Conservation (phyloP, 352 stramenopile species). For the Elongisporangium prolatum region DNA sequence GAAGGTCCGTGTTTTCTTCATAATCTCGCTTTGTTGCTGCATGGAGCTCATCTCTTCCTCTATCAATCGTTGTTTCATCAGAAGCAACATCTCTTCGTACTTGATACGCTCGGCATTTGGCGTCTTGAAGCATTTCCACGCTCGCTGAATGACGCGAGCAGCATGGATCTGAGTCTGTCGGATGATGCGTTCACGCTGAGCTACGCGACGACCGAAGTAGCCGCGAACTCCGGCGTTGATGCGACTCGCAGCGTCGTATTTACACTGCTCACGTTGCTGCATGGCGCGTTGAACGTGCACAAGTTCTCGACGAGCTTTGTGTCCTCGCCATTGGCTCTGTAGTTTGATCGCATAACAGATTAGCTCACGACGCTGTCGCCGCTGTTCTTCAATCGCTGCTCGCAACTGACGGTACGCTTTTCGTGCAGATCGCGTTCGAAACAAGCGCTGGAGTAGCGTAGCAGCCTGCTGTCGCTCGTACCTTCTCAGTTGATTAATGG, state of each 20-base stretch:
- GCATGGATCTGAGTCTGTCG: slow-evolving; percentile 30
- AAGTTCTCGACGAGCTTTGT: slow-evolving; percentile 34
- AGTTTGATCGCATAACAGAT: slow-evolving; percentile 43
- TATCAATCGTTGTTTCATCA: slow-evolving; percentile 42
- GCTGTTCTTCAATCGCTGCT: slow-evolving; percentile 38
- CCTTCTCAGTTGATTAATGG: slow-evolving; percentile 49
- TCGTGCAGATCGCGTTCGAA: slow-evolving; percentile 45
- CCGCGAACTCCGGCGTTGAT: slow-evolving; percentile 63
- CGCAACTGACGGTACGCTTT: slow-evolving; percentile 45
- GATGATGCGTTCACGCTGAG: slow-evolving; percentile 27
- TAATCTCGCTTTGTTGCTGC: slow-evolving; percentile 36
- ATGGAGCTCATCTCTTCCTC: slow-evolving; percentile 39
- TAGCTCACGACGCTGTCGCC: slow-evolving; percentile 24
- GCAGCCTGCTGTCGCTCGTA: slow-evolving; percentile 50
- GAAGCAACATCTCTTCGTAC: slow-evolving; percentile 41
- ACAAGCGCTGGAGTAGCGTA: slow-evolving; percentile 51
- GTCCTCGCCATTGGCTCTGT: slow-evolving; percentile 64
- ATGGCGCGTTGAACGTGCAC: slow-evolving; percentile 22
- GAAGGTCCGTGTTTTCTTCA: slow-evolving; percentile 40
- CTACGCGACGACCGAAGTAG: slow-evolving; percentile 49
- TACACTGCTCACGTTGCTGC: slow-evolving; percentile 21
- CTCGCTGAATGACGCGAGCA: slow-evolving; percentile 44
- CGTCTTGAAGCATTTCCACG: slow-evolving; percentile 40
- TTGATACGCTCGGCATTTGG: slow-evolving; percentile 34
- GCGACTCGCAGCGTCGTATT: slow-evolving; percentile 39